Conservation (phyloP, 352 stramenopile genomes). For the Phytophthora palmivora region DNA sequence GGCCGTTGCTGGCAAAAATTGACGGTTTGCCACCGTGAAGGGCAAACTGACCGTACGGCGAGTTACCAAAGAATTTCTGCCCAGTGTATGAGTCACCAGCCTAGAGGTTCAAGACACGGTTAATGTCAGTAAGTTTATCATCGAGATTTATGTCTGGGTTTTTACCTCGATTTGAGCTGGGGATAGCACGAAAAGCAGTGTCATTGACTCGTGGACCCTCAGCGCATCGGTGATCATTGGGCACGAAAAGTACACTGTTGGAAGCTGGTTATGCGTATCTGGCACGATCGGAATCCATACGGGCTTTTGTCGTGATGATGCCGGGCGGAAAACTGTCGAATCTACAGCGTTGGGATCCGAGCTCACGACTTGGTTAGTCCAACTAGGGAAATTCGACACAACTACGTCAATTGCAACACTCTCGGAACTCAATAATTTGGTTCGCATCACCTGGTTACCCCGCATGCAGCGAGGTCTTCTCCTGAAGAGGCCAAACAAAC, state of each 20-base stretch:
- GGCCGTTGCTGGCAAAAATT: constrained; percentile 57
- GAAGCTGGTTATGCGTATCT: constrained; percentile 39
- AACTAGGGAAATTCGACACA: constrained; percentile 27
- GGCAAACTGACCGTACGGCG: constrained; percentile 72
- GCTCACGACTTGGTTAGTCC: constrained; percentile 42
- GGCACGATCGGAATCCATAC: constrained; percentile 37
- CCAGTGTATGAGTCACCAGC: constrained; percentile 42
- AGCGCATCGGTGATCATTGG: constrained; percentile 45
- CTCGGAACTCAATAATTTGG: background rate
- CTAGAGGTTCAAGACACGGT: constrained; percentile 20
- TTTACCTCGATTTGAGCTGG: constrained; percentile 54
- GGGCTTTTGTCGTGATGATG: constrained; percentile 28
- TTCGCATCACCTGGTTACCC: constrained; percentile 46
- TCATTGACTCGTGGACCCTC: constrained; percentile 63
- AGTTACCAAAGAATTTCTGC: constrained; percentile 79
- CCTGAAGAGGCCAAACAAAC: constrained; percentile 45
- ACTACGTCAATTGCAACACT: background rate
- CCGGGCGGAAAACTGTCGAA: constrained; percentile 15
- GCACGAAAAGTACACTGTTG: constrained; percentile 58
- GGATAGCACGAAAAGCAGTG: constrained; percentile 68
- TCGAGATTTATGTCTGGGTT: background rate
- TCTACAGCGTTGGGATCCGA: constrained; percentile 23
- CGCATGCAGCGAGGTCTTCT: constrained; percentile 32
- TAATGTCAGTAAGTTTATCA: constrained; percentile 1
- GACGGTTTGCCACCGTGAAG: constrained; percentile 63